Percentiles rank a stretch among this genome's conserved stretches.
phyloP scores from a whole-genome alignment of 1,284 basidiomycete genomes.

The Marasmius sp. region DNA sequence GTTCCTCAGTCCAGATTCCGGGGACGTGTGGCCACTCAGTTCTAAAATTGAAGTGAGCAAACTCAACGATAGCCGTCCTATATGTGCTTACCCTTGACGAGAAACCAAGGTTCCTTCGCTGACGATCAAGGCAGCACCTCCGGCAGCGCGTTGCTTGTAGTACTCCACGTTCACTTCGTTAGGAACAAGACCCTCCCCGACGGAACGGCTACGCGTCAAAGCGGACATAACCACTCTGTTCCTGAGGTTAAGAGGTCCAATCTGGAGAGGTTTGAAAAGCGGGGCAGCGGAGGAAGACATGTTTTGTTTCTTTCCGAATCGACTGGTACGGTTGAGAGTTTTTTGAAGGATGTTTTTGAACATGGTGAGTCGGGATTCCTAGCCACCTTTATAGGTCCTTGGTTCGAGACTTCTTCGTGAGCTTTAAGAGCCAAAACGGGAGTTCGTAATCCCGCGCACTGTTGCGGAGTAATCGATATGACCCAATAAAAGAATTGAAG shows the following conservation, averaged over 20 bases:
- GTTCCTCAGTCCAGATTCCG: constrained; percentile 38
- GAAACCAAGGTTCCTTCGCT: constrained; percentile 41
- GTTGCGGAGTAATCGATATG: no score
- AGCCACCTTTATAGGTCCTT: no score
- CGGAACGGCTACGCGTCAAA: constrained; percentile 32
- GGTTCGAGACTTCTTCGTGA: no score
- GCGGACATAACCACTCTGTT: constrained; percentile 37
- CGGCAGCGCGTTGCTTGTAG: constrained; percentile 39
- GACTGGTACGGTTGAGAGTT: no score
- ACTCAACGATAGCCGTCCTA: neutral
- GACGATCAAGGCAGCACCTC: constrained; percentile 42
- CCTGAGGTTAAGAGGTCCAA: constrained; percentile 30
- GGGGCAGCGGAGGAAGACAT: constrained; percentile 3
- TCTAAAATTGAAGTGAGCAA: constrained; percentile 18
- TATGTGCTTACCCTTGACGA: constrained; percentile 38
- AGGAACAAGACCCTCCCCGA: constrained; percentile 27
- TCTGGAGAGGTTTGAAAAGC: constrained; percentile 32
- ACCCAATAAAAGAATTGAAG: no score
- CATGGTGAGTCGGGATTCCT: no score
- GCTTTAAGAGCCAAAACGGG: no score
- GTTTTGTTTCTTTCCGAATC: no score
- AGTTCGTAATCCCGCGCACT: no score
- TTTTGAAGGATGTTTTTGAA: no score
- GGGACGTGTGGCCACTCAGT: constrained; percentile 39
- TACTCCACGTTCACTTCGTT: constrained; percentile 41